Evolutionary conservation across 2,329 filamentous ascomycete species (phyloP).

Genomic region (Hypoxylon rubiginosum): DNA sequence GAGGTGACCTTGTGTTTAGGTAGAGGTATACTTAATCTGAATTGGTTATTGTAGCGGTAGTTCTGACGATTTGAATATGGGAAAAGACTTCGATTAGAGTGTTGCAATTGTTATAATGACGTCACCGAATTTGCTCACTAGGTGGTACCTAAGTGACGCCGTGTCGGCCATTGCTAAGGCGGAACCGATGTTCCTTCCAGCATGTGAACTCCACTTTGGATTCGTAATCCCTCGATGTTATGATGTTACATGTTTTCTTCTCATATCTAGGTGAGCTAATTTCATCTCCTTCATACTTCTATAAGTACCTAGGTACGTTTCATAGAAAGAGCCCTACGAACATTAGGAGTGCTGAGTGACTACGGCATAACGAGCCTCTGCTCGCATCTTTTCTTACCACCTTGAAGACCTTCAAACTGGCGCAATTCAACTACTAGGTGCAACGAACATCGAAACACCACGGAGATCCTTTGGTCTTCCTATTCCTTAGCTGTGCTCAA

Average conservation of each 20-base stretch:
- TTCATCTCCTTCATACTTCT: not conserved
- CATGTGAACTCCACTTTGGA: constrained; percentile 13
- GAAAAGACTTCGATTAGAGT: constrained; percentile 14
- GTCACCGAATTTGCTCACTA: constrained; percentile 27
- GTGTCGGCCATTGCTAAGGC: not conserved
- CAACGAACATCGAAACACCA: not conserved
- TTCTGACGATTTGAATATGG: constrained; percentile 11
- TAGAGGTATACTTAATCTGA: not conserved
- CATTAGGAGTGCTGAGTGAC: not conserved
- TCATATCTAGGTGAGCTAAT: not conserved
- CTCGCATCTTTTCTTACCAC: too few species aligned
- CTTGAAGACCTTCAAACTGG: too few species aligned
- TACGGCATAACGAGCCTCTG: not conserved
- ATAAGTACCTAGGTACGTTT: not conserved
- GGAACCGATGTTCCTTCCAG: not conserved
- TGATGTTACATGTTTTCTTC: too few species aligned
- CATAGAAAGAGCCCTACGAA: not conserved
- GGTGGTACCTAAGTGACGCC: not conserved
- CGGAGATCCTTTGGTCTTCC: not conserved
- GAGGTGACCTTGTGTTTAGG: not conserved
- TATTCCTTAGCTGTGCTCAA: too few species aligned
- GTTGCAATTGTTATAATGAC: constrained; percentile 32
- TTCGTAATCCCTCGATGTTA: not conserved
- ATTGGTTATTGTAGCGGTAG: constrained; percentile 10
- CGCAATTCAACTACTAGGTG: not conserved